Conservation (phyloP, 345 rosid species). For the Sapria himalayana region DNA sequence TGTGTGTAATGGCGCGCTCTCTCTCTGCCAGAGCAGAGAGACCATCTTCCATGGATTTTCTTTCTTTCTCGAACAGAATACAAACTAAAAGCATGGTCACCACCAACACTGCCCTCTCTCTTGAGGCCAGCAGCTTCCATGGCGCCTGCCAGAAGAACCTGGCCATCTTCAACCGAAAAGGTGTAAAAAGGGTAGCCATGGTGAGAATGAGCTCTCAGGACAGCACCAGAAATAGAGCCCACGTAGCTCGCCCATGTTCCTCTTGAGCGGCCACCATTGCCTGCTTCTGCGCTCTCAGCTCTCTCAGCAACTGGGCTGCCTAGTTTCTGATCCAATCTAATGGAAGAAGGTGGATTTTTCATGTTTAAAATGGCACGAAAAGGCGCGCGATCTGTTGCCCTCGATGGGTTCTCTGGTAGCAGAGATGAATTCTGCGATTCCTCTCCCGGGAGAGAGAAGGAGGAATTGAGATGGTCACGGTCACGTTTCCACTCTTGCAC, state of each 20-base stretch:
- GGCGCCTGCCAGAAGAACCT: neutral
- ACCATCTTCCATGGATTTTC: conserved; percentile 65
- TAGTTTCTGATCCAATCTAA: conserved; percentile 7
- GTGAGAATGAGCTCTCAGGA: neutral
- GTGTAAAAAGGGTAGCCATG: conserved; percentile 4
- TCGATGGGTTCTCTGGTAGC: neutral
- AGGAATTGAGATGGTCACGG: conserved; percentile 26
- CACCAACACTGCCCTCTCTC: conserved; percentile 34
- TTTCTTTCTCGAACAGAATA: conserved; percentile 46
- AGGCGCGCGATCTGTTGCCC: neutral
- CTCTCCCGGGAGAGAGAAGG: conserved; percentile 20
- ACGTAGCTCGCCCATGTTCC: too few species aligned
- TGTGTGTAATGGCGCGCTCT: conserved; percentile 43
- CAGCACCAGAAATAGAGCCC: too few species aligned
- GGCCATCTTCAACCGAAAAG: conserved; percentile 2
- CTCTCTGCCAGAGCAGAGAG: conserved; percentile 39
- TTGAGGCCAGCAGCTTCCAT: conserved; percentile 16
- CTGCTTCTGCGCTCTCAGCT: conserved; percentile 24
- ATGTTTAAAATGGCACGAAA: too few species aligned
- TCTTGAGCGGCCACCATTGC: neutral
- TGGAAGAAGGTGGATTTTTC: neutral
- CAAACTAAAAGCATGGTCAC: conserved; percentile 47
- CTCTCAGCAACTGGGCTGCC: conserved; percentile 26
- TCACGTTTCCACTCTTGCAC: conserved; percentile 66
- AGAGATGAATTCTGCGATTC: conserved; percentile 11